These are phyloP conservation scores for Cicer bijugum DNA, from an alignment of 306 rosid species.

Conservation along the genomic window DNA sequence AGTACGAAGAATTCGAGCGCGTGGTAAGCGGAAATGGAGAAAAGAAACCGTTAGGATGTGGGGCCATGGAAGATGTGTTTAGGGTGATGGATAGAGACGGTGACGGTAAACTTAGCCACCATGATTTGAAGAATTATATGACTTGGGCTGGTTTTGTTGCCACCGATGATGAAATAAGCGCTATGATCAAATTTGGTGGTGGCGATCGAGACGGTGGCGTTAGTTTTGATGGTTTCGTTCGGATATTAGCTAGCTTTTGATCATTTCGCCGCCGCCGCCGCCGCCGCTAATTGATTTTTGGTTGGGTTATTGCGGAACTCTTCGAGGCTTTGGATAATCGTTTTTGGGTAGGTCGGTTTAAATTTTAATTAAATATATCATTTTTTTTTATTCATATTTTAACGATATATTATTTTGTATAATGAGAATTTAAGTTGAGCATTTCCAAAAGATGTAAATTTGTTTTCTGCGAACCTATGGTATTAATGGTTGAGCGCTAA, in stretches of 20 bases:
- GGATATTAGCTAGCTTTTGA: constrained; percentile 75
- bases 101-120: constrained; percentile 79
- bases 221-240: constrained; percentile 67
- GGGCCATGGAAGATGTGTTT: constrained; percentile 83
- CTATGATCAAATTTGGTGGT: constrained; percentile 74
- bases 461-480: too few species aligned
- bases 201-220: constrained; percentile 68
- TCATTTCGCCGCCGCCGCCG: background rate
- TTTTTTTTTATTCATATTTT: too few species aligned
- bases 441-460: too few species aligned
- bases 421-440: too few species aligned
- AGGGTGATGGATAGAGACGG: constrained; percentile 88
- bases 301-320: background rate
- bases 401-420: too few species aligned
- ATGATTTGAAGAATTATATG: constrained; percentile 74
- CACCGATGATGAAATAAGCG: constrained; percentile 66
- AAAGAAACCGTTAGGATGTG: constrained; percentile 40
- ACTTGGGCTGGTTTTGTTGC: constrained; percentile 61
- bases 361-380: too few species aligned
- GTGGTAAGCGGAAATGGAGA: constrained; percentile 52
- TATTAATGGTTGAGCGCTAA: too few species aligned
- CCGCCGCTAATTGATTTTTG: background rate
- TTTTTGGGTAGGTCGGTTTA: background rate
- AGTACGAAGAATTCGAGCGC: constrained; percentile 87
- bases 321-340: background rate